Base-by-base conservation (phyloP, 1,284 basidiomycete genomes). In the Ceratobasidium theobromae region DNA sequence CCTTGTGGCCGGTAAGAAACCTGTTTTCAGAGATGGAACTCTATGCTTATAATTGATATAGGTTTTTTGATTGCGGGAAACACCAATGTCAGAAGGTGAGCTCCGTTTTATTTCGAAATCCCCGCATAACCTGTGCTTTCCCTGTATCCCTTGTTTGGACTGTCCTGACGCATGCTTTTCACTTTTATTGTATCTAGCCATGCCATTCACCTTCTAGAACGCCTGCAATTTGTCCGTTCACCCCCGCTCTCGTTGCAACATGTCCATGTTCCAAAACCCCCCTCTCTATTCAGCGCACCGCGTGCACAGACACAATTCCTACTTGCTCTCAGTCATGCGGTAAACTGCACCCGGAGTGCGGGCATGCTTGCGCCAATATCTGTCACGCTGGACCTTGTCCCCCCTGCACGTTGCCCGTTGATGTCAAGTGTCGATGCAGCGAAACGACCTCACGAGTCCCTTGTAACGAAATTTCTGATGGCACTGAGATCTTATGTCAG, bases 201-300 rank as follows among this genome's bases (percentile, higher is more conserved):
- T 83, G 81, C 69, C 94, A 96, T 76, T 83, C 88, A 0, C 91
- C 91, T 12, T 83, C 85, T 1, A 74, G 79, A 0, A 75, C 72
- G 0, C 81, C 86, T 0, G 79, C 83, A 0, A 76, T 77, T 0
- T 97, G 94, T 73, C 93, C 93, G 0, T 80, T 81, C 38, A 88
- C 91, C 0, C 92, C 93, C 0, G 76, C 78, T 0, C 72, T 81
- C 5, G 79, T 95, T 58, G 82, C 81, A 0, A 84, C 83, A 43
- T 97, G 95, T 74, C 91, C 93, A 0, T 97, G 94, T 70, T 91
- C 91, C 11, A 84, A 85, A 62, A 82, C 84, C 12, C 76, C 79
- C 0, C 83, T 93, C 49, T 62, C 72, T 9, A 71, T 71, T 28
- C 71, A 81, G 0, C 87, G 93, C 3, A 73, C 74, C 0, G 76